These are phyloP conservation scores for Linderina pennispora DNA, from an alignment of 192 early-diverging fungal species.

Conservation along the genomic window DNA sequence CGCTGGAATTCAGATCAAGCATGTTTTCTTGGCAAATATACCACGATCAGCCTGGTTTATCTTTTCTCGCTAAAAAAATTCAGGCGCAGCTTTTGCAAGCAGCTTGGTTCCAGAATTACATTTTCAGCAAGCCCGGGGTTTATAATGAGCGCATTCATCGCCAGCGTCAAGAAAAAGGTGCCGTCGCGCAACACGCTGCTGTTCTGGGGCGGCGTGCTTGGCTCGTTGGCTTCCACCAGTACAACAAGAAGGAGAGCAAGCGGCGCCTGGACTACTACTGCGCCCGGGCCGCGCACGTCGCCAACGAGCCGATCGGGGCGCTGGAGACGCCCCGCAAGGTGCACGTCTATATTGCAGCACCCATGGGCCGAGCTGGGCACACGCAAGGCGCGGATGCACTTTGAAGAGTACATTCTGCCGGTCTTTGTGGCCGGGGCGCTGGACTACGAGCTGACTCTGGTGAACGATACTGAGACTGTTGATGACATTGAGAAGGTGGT, in stretches of 20 bases:
- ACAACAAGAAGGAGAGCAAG: conserved; percentile 40
- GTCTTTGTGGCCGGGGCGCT: conserved; percentile 46
- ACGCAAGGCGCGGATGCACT: conserved; percentile 41
- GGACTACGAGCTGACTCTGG: conserved; percentile 45
- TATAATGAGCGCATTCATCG: conserved; percentile 13
- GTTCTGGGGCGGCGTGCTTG: conserved; percentile 33
- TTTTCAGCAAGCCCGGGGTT: too few relatives aligned
- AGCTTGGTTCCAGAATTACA: background rate
- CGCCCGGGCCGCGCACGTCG: conserved; percentile 19
- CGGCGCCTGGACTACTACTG: conserved; percentile 33
- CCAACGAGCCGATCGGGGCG: conserved; percentile 27
- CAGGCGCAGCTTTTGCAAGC: background rate
- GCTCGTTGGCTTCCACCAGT: conserved; percentile 24
- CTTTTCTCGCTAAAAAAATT: background rate
- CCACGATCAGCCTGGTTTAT: background rate
- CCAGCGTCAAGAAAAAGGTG: conserved; percentile 24
- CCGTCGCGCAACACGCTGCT: conserved; percentile 40
- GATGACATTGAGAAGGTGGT: conserved; percentile 23
- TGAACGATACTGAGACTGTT: conserved; percentile 33
- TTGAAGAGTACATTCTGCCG: conserved; percentile 44
- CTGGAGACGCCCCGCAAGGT: conserved; percentile 39
- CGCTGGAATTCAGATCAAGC: conserved; percentile 1
- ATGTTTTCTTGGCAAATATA: too few relatives aligned
- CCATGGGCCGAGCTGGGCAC: conserved; percentile 47
- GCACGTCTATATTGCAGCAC: conserved; percentile 33